phyloP scores from a whole-genome alignment of 2,329 filamentous ascomycete genomes.

The Cladosporium oxysporum region DNA sequence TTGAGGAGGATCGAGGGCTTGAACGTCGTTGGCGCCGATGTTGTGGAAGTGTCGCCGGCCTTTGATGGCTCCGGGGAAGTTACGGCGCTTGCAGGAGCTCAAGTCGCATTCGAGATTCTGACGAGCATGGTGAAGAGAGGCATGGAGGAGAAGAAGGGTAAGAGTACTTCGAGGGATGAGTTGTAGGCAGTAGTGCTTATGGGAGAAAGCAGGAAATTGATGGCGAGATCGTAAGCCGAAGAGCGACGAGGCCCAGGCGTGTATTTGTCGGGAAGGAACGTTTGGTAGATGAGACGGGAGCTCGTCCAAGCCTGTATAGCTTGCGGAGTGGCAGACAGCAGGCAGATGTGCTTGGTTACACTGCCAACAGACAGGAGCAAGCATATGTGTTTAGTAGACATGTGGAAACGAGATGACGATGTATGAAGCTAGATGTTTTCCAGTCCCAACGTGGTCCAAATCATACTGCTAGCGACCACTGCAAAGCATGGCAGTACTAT shows the following conservation, averaged over 20 bases:
- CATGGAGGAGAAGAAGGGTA: constrained; percentile 42
- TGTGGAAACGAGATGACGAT: not conserved
- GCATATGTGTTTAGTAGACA: not conserved
- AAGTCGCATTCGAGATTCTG: constrained; percentile 83
- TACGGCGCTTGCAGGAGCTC: constrained; percentile 79
- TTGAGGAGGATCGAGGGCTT: constrained; percentile 77
- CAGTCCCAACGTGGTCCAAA: not conserved
- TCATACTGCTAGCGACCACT: not conserved
- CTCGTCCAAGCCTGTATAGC: not conserved
- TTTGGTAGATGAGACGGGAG: not conserved
- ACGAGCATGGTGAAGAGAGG: constrained; percentile 70
- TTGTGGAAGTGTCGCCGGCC: constrained; percentile 84
- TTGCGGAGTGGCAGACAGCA: not conserved
- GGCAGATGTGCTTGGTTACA: not conserved
- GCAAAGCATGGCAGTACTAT: not conserved
- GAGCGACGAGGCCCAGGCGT: not conserved
- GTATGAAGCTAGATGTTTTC: not conserved
- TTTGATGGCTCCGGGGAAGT: constrained; percentile 81
- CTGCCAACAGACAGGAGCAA: not conserved
- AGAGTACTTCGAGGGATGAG: constrained; percentile 27
- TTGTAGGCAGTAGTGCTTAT: constrained; percentile 22
- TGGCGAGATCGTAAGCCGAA: not conserved
- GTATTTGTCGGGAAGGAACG: not conserved
- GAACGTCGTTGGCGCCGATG: constrained; percentile 85
- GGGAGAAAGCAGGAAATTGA: not conserved